A percentile compares a stretch with the other conserved stretches of the same genome.
phyloP scores from a whole-genome alignment of 129 eudicot species.

The Apium graveolens region DNA sequence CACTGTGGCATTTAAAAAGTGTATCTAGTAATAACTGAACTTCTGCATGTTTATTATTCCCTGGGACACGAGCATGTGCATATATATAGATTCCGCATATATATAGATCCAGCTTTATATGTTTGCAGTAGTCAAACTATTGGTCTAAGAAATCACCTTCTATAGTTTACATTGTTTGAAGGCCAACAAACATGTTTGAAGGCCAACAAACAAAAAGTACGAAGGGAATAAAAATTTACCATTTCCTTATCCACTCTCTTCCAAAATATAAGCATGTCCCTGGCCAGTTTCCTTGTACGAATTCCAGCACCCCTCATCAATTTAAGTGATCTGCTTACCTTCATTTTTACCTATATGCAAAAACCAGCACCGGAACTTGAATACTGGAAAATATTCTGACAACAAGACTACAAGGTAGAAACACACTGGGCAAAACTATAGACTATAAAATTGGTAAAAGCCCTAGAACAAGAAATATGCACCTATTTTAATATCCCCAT shows the following conservation, averaged over 20 bases:
- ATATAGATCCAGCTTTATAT: too few relatives aligned
- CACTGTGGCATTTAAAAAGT: not conserved
- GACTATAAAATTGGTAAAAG: conserved; percentile 11
- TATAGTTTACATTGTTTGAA: not conserved
- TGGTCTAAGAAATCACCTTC: not conserved
- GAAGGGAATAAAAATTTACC: conserved; percentile 38
- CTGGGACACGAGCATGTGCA: not conserved
- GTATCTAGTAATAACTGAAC: not conserved
- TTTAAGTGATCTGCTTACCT: conserved; percentile 88
- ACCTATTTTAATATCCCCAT: not conserved
- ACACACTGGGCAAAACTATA: conserved; percentile 2
- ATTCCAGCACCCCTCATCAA: conserved; percentile 90
- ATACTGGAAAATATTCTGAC: conserved; percentile 8
- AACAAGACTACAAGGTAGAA: not conserved
- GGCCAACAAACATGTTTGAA: not conserved
- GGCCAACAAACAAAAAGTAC: not conserved
- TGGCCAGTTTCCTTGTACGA: conserved; percentile 87
- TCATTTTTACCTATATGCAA: conserved; percentile 74
- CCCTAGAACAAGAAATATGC: not conserved
- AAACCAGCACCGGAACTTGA: conserved; percentile 13
- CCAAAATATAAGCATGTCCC: conserved; percentile 95
- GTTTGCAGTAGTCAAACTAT: not conserved
- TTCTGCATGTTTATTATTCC: not conserved
- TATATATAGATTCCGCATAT: too few relatives aligned
- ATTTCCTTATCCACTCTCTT: conserved; percentile 95